Base-by-base conservation (phyloP, 1,139 yeast species). In the Blastobotrys malaysiensis region DNA sequence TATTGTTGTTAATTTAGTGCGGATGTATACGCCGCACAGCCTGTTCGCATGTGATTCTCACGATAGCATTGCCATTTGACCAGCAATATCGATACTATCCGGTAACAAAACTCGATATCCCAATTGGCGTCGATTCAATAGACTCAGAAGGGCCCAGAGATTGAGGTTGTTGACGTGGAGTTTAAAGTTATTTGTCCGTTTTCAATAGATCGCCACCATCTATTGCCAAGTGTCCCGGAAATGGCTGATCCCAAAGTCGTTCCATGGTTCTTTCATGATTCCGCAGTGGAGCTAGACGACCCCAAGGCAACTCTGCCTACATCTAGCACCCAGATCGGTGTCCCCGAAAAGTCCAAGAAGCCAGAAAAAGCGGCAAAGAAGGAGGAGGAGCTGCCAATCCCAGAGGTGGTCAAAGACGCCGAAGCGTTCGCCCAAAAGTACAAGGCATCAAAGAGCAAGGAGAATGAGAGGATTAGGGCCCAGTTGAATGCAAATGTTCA, bases 201-300 rank as follows among this genome's bases (percentile, higher is more conserved):
- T 22, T 5, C 7, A 22, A 22, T 7, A 22, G 31, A 26, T 26
- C 31, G 31, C 31, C 31, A 26, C 31, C 7, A 22, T 7, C 24
- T 22, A 22, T 22, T 22, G 26, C 26, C 26, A 22, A 22, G 26
- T 22, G 31, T 9, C n/a, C n/a, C n/a, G n/a, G 11, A 11, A 31
- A 31, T 31, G 39, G 39, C 47, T 2, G 56, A 54, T 22, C 63
- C 65, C 1, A 47, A 50, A 5, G 48, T 54, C 7, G 50, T 52
- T 5, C 65, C 65, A 14, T 72, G 75, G 75, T 72, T 59, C 56
- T 72, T 72, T 57, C 73, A 72, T 57, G 71, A 71, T 55, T 65
- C 73, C 1, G 64, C 64, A 5, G 62, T 70, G 20, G 68, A 69
- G 27, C 60, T 72, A 45, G 75, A 72, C 56, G 75, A 72, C 55